Conservation (phyloP, 305 asterid genomes). For the Fraxinus dipetala region DNA sequence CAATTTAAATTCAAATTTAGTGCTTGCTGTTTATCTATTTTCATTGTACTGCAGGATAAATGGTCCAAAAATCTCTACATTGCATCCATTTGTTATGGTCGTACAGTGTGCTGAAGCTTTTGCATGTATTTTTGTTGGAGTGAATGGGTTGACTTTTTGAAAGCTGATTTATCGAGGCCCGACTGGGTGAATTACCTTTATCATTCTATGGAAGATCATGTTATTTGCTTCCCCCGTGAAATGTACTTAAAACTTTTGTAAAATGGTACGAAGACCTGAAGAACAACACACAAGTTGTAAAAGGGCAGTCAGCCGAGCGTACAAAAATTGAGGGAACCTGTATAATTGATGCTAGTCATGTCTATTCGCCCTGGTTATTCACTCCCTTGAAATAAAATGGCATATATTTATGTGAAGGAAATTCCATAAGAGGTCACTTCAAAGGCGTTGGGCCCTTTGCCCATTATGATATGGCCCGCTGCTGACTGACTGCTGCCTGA, state of each 20-base stretch:
- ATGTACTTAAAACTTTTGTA: background rate
- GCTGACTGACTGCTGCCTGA: too few species aligned
- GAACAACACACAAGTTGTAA: background rate
- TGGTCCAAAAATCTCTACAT: conserved; percentile 67
- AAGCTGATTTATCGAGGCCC: conserved; percentile 2
- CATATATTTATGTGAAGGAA: background rate
- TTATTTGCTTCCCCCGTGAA: background rate
- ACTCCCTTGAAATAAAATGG: background rate
- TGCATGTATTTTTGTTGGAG: conserved; percentile 13
- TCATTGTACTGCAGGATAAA: conserved; percentile 44
- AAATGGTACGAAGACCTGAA: background rate
- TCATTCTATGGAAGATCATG: background rate
- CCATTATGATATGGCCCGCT: background rate
- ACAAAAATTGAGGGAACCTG: background rate
- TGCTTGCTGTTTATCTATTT: background rate
- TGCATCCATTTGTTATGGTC: conserved; percentile 60
- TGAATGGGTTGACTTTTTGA: background rate
- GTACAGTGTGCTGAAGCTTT: conserved; percentile 50
- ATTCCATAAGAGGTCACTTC: background rate
- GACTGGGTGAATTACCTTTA: background rate
- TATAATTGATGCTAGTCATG: background rate
- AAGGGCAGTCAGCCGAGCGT: background rate
- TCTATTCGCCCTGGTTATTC: background rate
- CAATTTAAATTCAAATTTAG: background rate
- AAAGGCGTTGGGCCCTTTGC: background rate